A percentile compares a stretch with the other conserved stretches of the same genome.
These are phyloP conservation scores for Cryptococcus amylolentus DNA, from an alignment of 1,284 basidiomycete species.

Conservation along the genomic window DNA sequence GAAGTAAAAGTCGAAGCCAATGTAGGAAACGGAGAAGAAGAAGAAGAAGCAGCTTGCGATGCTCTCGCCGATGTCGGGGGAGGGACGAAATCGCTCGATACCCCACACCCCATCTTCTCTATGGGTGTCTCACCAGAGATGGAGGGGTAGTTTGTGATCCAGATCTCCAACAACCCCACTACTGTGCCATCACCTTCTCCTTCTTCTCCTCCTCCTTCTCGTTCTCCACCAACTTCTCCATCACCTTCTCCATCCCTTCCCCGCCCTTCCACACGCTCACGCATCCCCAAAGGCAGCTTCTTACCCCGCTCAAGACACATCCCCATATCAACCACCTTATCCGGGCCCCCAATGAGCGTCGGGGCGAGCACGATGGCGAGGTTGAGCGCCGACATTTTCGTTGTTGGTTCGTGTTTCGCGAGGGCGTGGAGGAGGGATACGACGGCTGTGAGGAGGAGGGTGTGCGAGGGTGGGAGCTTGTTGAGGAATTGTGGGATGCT, in stretches of 20 bases:
- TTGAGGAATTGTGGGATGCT: not conserved
- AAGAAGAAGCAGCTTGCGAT: no score
- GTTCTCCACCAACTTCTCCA: not conserved
- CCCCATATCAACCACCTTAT: conserved; percentile 35
- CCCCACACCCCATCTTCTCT: not conserved
- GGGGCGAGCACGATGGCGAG: conserved; percentile 41
- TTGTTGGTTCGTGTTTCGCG: conserved; percentile 15
- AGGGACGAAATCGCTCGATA: not conserved
- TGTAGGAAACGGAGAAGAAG: no score
- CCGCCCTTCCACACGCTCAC: not conserved
- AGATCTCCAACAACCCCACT: conserved; percentile 36
- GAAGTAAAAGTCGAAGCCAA: no score
- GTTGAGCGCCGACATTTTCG: conserved; percentile 31
- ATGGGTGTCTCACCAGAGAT: conserved; percentile 3
- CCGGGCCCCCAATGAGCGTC: conserved; percentile 28
- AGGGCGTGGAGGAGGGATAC: conserved; percentile 24
- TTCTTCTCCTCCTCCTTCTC: not conserved
- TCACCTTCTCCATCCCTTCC: conserved; percentile 1
- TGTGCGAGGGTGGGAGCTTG: not conserved
- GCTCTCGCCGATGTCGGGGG: not conserved
- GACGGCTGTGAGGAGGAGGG: conserved; percentile 13
- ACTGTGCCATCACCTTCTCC: conserved; percentile 21
- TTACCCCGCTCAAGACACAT: conserved; percentile 34
- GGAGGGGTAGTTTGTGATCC: conserved; percentile 21
- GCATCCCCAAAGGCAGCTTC: conserved; percentile 20